Evolutionary conservation across 192 early-diverging fungal genomes (phyloP), one percentile per base, ranked within the genome.

Genomic region (Mortierella hygrophila): DNA sequence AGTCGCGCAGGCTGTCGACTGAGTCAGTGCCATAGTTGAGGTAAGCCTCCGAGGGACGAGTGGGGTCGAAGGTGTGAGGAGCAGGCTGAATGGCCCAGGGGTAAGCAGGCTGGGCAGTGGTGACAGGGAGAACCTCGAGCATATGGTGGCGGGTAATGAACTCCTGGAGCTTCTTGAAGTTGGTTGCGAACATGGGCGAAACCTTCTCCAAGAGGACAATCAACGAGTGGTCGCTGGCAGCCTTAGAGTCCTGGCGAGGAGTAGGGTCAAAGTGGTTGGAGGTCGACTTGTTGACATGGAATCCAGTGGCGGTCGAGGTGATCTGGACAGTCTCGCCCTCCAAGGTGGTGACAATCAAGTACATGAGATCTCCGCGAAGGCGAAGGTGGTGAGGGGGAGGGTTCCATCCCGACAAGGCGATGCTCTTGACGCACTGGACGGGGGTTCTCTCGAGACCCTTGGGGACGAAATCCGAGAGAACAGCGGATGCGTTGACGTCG

Each of bases 361-460:
- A 99, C 74, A 99, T 76, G 74, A 99, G 91, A 82, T 99, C 97
- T n/a, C 94, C 96, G 83, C 91, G 92, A 37, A 95, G 89, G 70
- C 94, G 92, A 44, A 94, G 93, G 72, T 93, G 85, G 46, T 93
- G 92, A 10, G 97, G 94, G 20, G 96, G 95, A 35, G 98, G 97
- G 87, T 99, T 99, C 98, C 98, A 99, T 38, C 93, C 93, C 74
- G 97, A 98, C 35, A 97, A 81, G 21, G 92, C 84, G 74, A 99
- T 84, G 72, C 92, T 93, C 75, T 94, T 94, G 73, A 96, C 74
- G 72, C 95, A 95, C 81, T 93, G 88, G 10, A 94, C 93, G 38
- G 85, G 86, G 49, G 89, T 82, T 69, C 89, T 77, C 77, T 92
- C 88, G 72, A 93, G 89, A 40, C 87, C 90, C 44, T 87, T 77